These are phyloP conservation scores for Cutaneotrichosporon cyanovorans DNA, from an alignment of 1,284 basidiomycete genomes.

Conservation along the genomic window DNA sequence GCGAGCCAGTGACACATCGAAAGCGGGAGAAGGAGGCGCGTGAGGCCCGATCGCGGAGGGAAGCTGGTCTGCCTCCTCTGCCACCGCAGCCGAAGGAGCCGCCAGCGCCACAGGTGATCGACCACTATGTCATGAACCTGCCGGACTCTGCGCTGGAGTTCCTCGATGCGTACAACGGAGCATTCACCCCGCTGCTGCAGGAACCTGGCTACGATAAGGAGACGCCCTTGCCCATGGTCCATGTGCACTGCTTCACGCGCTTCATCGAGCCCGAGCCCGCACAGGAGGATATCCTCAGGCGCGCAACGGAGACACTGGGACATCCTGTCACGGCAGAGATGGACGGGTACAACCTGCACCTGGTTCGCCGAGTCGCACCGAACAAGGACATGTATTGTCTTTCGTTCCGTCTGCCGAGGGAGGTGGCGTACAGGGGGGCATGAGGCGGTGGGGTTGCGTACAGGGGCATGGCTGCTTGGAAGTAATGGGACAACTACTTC, in stretches of 20 bases:
- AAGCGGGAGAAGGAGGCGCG: constrained; percentile 26
- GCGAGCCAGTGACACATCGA: constrained; percentile 11
- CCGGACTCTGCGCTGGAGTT: constrained; percentile 87
- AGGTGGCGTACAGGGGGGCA: constrained; percentile 44
- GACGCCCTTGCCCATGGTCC: constrained; percentile 72
- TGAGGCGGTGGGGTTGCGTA: no score
- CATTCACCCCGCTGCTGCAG: constrained; percentile 47
- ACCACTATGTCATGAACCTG: constrained; percentile 95
- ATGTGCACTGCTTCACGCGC: constrained; percentile 94
- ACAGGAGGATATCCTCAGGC: constrained; percentile 67
- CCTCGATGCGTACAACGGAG: constrained; percentile 75
- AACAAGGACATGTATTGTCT: constrained; percentile 99
- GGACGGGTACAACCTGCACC: constrained; percentile 53
- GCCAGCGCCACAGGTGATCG: constrained; percentile 50
- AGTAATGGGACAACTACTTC: no score
- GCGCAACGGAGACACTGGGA: constrained; percentile 64
- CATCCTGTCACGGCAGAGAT: constrained; percentile 53
- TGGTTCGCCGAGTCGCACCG: constrained; percentile 88
- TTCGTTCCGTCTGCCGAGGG: constrained; percentile 70
- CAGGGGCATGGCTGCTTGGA: no score
- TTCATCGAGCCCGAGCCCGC: constrained; percentile 65
- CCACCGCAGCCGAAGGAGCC: neutral
- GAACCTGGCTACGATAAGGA: constrained; percentile 20
- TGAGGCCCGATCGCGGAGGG: constrained; percentile 5
- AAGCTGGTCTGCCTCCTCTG: neutral